Percentiles rank a stretch among this genome's conserved stretches.
Evolutionary conservation across 2,329 filamentous ascomycete genomes (phyloP).

Genomic region (Fusarium subglutinans): DNA sequence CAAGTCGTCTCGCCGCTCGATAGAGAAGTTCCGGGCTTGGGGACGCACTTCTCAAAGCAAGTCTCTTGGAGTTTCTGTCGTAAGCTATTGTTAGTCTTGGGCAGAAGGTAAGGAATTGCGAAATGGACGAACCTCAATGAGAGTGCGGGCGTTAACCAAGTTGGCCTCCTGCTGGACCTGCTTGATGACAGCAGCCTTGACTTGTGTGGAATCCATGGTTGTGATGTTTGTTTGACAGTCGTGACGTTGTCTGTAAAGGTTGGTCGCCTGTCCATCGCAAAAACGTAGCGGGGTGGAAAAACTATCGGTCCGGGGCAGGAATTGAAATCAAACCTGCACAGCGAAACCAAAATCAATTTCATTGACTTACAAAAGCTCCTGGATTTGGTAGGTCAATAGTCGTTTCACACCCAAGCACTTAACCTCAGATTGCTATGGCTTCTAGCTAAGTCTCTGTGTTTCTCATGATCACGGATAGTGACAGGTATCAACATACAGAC

Average conservation of each 20-base stretch:
- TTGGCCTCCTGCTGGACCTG: constrained; percentile 72
- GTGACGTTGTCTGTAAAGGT: constrained; percentile 30
- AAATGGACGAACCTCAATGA: constrained; percentile 69
- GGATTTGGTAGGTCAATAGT: neutral
- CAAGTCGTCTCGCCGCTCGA: constrained; percentile 75
- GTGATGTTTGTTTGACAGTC: constrained; percentile 31
- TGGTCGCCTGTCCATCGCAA: constrained; percentile 19
- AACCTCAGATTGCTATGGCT: neutral
- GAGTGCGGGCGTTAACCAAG: constrained; percentile 72
- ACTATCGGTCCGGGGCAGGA: constrained; percentile 15
- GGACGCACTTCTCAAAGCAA: constrained; percentile 82
- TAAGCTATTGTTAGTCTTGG: constrained; percentile 3
- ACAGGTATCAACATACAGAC: neutral
- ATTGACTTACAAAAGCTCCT: neutral
- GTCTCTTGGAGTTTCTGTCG: constrained; percentile 79
- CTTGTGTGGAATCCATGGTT: constrained; percentile 65
- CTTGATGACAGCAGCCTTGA: constrained; percentile 71
- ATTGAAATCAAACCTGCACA: too few relatives aligned
- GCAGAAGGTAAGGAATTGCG: constrained; percentile 1
- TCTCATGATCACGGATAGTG: neutral
- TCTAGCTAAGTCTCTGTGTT: neutral
- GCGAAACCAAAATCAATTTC: too few relatives aligned
- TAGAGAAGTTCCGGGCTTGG: constrained; percentile 73
- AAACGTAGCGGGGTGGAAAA: constrained; percentile 19
- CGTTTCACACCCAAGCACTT: neutral